phyloP scores from a whole-genome alignment of 768 basidiomycete species.

The Hericium erinaceus region DNA sequence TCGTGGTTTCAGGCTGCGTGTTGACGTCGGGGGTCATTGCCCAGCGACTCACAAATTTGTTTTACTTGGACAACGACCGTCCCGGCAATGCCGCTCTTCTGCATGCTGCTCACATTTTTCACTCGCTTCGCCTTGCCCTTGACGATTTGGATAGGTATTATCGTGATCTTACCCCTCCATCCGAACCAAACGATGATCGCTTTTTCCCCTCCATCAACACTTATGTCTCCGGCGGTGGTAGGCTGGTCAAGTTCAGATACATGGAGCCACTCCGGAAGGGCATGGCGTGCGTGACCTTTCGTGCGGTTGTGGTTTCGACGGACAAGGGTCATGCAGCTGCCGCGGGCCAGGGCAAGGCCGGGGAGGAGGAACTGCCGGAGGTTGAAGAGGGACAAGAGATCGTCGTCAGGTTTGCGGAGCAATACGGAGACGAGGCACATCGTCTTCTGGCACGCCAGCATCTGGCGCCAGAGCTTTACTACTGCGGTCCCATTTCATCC shows the following conservation, averaged over 20 bases:
- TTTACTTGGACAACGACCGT: not conserved
- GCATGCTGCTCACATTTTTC: not conserved
- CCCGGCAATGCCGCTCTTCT: not conserved
- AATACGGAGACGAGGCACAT: constrained; percentile 26
- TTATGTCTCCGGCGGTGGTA: not conserved
- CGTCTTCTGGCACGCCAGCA: constrained; percentile 18
- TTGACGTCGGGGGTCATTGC: not conserved
- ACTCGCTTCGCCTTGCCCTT: not conserved
- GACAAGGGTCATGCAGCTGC: no score
- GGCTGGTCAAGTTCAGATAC: not conserved
- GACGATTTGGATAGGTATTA: not conserved
- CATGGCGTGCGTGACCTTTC: not conserved
- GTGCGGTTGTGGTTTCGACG: not conserved
- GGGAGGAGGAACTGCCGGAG: no score
- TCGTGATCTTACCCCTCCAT: not conserved
- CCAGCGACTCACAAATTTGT: not conserved
- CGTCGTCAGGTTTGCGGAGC: constrained; percentile 30
- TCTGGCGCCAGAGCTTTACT: constrained; percentile 20
- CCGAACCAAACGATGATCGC: not conserved
- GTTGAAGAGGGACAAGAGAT: constrained; percentile 6
- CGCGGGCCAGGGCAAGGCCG: no score
- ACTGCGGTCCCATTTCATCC: constrained; percentile 8
- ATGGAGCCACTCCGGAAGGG: not conserved
- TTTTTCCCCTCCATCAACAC: not conserved
- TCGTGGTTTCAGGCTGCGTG: not conserved